phyloP scores from a whole-genome alignment of 257 asterid genomes.

The Orobanche coerulescens region DNA sequence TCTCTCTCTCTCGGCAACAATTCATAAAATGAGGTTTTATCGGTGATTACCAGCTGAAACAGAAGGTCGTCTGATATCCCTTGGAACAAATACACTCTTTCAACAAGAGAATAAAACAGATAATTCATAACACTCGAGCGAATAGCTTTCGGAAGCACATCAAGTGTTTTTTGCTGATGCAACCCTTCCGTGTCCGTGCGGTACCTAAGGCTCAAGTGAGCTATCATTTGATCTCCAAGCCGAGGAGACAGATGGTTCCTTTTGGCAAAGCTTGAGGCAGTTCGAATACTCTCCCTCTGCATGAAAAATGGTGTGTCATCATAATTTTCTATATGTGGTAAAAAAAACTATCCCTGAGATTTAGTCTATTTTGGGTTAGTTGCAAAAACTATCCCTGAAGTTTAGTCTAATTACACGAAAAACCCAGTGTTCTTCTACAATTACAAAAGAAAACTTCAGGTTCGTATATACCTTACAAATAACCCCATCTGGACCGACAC shows the following conservation, averaged over 20 bases:
- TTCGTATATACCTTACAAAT: not conserved
- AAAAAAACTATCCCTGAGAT: too few species aligned
- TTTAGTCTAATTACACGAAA: too few species aligned
- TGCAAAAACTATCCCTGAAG: too few species aligned
- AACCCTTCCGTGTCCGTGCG: slow-evolving; percentile 86
- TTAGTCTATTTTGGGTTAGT: too few species aligned
- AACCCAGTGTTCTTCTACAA: too few species aligned
- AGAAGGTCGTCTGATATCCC: slow-evolving; percentile 77
- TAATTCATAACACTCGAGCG: slow-evolving; percentile 57
- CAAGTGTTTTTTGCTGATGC: slow-evolving; percentile 74
- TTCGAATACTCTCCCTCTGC: slow-evolving; percentile 61
- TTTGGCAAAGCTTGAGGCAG: slow-evolving; percentile 70
- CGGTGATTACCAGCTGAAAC: slow-evolving; percentile 66
- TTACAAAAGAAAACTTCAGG: too few species aligned
- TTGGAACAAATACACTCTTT: slow-evolving; percentile 61
- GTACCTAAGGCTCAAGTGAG: slow-evolving; percentile 66
- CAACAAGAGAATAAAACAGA: slow-evolving; percentile 59
- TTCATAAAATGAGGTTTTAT: not conserved
- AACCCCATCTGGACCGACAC: too few species aligned
- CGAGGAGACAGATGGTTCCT: slow-evolving; percentile 63
- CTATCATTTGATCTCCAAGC: slow-evolving; percentile 73
- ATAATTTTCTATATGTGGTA: too few species aligned
- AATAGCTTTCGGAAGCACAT: slow-evolving; percentile 77
- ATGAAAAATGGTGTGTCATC: not conserved
- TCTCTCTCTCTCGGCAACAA: too few species aligned